Evolutionary conservation across 2,329 filamentous ascomycete genomes (phyloP).

Genomic region (Claviceps sp.): DNA sequence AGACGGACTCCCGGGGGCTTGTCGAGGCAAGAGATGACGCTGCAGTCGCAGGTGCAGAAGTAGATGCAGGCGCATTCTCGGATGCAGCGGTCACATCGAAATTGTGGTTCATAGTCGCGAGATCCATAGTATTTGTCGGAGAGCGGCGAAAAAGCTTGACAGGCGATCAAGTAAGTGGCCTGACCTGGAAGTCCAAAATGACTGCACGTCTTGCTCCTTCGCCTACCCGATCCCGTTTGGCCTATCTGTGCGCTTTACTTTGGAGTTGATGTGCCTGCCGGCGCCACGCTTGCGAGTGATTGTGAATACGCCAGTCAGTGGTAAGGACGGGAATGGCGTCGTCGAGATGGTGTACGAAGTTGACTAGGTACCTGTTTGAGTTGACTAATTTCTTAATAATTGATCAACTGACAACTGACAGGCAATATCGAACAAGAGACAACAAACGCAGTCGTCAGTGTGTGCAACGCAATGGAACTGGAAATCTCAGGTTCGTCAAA

Average conservation of each 20-base stretch:
- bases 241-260: neutral
- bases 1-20: slow-evolving; percentile 1
- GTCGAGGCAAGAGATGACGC: slow-evolving; percentile 2
- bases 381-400: neutral
- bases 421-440: neutral
- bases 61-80: neutral
- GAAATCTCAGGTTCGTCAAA: neutral
- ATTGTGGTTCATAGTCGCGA: slow-evolving; percentile 3
- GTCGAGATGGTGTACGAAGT: neutral
- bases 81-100: neutral
- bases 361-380: neutral
- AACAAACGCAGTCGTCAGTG: neutral
- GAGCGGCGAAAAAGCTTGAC: neutral
- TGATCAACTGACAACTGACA: neutral
- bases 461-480: neutral
- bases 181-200: neutral
- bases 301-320: neutral
- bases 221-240: neutral
- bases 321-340: neutral
- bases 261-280: neutral
- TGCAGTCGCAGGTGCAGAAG: neutral
- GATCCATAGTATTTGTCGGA: slow-evolving; percentile 3
- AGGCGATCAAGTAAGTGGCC: neutral
- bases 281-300: neutral
- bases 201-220: neutral